Percentiles rank a stretch among this genome's conserved stretches.
phyloP scores from a whole-genome alignment of 1,284 basidiomycete species.

The Hemileia vastatrix region DNA sequence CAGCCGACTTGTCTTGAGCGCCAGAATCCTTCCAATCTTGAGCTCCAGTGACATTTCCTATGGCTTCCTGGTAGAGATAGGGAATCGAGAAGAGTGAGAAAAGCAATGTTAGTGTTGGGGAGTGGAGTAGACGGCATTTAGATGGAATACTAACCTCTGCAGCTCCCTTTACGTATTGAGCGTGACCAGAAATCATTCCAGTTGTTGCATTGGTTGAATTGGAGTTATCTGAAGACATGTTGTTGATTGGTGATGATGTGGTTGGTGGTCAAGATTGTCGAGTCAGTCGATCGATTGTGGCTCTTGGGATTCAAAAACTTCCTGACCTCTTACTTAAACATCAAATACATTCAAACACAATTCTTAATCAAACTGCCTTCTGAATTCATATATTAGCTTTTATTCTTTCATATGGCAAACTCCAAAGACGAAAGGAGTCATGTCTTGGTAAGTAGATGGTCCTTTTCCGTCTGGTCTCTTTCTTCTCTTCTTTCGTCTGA shows the following conservation, averaged over 20 bases:
- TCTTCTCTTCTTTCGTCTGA: no score
- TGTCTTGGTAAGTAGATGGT: no score
- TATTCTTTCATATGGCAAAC: no score
- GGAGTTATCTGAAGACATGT: neutral
- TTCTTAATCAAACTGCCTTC: no score
- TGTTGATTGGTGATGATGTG: neutral
- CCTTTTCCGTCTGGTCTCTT: no score
- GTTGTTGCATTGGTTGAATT: neutral
- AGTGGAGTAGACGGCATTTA: neutral
- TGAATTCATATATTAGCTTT: no score
- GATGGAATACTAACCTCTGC: conserved; percentile 5
- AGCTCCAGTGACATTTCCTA: neutral
- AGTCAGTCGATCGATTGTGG: no score
- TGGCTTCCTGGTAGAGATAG: neutral
- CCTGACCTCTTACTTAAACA: no score
- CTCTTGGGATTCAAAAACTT: no score
- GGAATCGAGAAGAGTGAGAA: neutral
- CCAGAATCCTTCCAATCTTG: neutral
- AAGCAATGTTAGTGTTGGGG: neutral
- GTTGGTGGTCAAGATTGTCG: neutral
- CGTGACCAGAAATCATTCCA: conserved; percentile 2
- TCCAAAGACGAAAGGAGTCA: no score
- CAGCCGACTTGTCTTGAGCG: neutral
- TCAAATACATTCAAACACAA: no score
- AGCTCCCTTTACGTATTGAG: conserved; percentile 10